Conservation (phyloP, 768 basidiomycete genomes). For the Leccinum disarticulatum region DNA sequence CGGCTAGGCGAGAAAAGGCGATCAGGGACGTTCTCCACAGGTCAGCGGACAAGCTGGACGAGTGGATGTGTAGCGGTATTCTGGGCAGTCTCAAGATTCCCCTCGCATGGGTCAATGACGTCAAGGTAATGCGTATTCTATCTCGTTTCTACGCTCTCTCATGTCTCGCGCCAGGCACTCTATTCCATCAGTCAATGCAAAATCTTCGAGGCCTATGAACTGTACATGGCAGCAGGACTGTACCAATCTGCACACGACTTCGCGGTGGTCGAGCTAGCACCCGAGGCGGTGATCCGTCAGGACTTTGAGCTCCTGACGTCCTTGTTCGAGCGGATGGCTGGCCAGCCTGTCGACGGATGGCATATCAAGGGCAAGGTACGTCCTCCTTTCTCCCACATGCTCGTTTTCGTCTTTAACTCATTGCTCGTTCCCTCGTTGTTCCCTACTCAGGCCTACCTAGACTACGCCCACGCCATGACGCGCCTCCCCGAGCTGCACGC, state of each 20-base stretch:
- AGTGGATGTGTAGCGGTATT: constrained; percentile 71
- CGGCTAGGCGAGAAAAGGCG: constrained; percentile 73
- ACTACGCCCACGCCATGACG: constrained; percentile 66
- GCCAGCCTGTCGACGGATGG: constrained; percentile 68
- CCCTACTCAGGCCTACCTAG: constrained; percentile 56
- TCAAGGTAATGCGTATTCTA: constrained; percentile 54
- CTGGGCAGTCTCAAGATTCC: constrained; percentile 82
- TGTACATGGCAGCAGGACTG: constrained; percentile 68
- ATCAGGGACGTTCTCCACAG: constrained; percentile 80
- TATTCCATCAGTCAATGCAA: constrained; percentile 60
- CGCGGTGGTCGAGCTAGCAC: constrained; percentile 82
- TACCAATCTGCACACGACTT: constrained; percentile 79
- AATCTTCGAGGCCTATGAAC: constrained; percentile 72
- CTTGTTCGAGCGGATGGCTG: constrained; percentile 68
- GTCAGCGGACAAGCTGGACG: constrained; percentile 62
- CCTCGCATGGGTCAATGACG: constrained; percentile 83
- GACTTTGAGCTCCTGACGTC: constrained; percentile 58
- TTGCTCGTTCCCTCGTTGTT: constrained; percentile 7
- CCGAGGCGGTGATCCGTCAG: constrained; percentile 73
- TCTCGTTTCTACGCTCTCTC: background rate
- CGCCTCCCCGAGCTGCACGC: constrained; percentile 57
- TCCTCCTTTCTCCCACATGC: background rate
- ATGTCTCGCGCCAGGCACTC: constrained; percentile 52
- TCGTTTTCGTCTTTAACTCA: background rate
- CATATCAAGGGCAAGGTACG: constrained; percentile 77